These are phyloP conservation scores for Daldinia eschscholtzii DNA, from an alignment of 2,329 filamentous ascomycete species.

Conservation along the genomic window DNA sequence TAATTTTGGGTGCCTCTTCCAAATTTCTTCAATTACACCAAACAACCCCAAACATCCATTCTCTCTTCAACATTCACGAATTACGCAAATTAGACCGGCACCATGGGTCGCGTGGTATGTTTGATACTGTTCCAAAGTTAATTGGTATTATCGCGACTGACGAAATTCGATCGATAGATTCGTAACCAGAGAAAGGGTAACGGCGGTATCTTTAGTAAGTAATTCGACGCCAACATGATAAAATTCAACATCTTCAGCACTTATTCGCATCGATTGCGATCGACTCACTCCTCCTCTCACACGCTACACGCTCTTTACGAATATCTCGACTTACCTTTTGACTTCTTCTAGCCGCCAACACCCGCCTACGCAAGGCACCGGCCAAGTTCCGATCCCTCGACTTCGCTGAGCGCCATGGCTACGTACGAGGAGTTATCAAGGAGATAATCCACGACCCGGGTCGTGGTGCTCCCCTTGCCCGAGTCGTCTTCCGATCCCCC, in stretches of 20 bases:
- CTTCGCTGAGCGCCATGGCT: conserved; percentile 96
- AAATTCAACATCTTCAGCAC: neutral
- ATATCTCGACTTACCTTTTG: conserved; percentile 40
- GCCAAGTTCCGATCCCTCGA: conserved; percentile 98
- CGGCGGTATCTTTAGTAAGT: conserved; percentile 55
- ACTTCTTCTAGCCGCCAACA: conserved; percentile 73
- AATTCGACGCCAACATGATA: conserved; percentile 8
- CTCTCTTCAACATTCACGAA: conserved; percentile 50
- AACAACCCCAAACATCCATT: conserved; percentile 44
- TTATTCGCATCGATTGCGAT: conserved; percentile 19
- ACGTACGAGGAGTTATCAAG: conserved; percentile 97
- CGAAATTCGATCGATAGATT: conserved; percentile 58
- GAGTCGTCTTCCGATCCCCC: conserved; percentile 96
- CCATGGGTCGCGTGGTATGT: conserved; percentile 56
- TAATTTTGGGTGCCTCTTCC: conserved; percentile 46
- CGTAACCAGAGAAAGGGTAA: conserved; percentile 68
- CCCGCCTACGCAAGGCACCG: conserved; percentile 93
- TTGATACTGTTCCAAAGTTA: neutral
- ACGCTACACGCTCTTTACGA: neutral
- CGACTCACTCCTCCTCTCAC: conserved; percentile 4
- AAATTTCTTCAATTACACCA: conserved; percentile 44
- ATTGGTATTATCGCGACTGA: conserved; percentile 22
- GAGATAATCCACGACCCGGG: conserved; percentile 99
- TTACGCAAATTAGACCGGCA: conserved; percentile 53
- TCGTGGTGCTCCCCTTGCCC: conserved; percentile 97